A percentile compares a stretch with the other conserved stretches of the same genome.
phyloP scores from a whole-genome alignment of 768 basidiomycete genomes.

The Termitomyces heimii region DNA sequence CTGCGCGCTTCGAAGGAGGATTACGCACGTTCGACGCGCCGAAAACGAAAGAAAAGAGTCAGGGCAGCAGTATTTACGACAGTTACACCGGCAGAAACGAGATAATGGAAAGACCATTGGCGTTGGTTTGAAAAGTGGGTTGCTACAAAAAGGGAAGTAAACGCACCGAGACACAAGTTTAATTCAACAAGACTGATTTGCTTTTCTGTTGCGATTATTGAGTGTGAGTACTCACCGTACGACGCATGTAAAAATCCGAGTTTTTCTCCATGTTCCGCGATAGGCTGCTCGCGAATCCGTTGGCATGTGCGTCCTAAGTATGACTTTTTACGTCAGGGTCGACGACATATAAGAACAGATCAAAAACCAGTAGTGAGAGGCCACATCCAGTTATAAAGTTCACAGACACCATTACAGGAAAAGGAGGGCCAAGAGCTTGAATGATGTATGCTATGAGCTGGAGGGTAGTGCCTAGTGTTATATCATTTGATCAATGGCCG shows the following conservation, averaged over 20 bases:
- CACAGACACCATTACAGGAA: conserved; percentile 41
- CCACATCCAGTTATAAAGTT: conserved; percentile 47
- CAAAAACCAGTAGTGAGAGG: conserved; percentile 34
- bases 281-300: conserved; percentile 47
- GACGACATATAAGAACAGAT: conserved; percentile 20
- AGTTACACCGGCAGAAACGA: conserved; percentile 49
- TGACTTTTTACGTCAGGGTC: too few species aligned
- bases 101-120: conserved; percentile 61
- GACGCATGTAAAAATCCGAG: conserved; percentile 48
- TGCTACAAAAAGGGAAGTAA: conserved; percentile 53
- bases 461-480: conserved; percentile 28
- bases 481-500: not conserved
- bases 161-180: conserved; percentile 33
- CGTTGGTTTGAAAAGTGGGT: conserved; percentile 52
- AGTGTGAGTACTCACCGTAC: conserved; percentile 29
- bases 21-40: conserved; percentile 21
- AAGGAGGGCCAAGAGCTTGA: conserved; percentile 42
- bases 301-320: too few species aligned
- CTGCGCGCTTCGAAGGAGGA: not conserved
- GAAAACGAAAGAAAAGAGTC: conserved; percentile 20
- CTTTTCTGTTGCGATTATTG: too few species aligned
- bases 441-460: conserved; percentile 41
- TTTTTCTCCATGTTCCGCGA: conserved; percentile 36
- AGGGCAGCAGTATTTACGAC: conserved; percentile 26
- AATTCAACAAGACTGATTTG: not conserved